Evolutionary conservation across 345 rosid species (phyloP).

Genomic region (Hibiscus mutabilis): DNA sequence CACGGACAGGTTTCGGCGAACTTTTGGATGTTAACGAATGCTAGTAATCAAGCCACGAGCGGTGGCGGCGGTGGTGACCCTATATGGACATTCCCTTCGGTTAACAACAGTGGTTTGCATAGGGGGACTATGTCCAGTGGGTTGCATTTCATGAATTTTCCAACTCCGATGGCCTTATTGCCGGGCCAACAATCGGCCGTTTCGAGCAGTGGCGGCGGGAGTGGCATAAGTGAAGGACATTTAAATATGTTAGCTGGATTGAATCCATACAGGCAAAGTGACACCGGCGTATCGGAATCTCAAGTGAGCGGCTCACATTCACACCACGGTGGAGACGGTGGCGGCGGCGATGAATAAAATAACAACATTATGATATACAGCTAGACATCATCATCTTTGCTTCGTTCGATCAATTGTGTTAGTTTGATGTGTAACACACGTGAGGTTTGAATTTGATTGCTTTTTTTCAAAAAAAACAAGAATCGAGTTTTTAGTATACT

Average conservation of each 20-base stretch:
- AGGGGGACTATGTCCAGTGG: slow-evolving; percentile 74
- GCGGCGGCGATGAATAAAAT: slow-evolving; percentile 48
- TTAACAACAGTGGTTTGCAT: slow-evolving; percentile 59
- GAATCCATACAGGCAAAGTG: slow-evolving; percentile 43
- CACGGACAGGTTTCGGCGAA: slow-evolving; percentile 71
- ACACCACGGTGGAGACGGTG: slow-evolving; percentile 33
- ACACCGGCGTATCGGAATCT: slow-evolving; percentile 41
- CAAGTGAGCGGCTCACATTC: slow-evolving; percentile 78
- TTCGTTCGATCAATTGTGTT: no score
- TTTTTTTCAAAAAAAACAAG: neutral
- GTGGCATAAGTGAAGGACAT: slow-evolving; percentile 43
- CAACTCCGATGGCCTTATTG: slow-evolving; percentile 70
- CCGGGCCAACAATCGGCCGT: slow-evolving; percentile 49
- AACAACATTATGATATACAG: no score
- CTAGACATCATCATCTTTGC: no score
- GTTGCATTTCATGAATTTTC: slow-evolving; percentile 89
- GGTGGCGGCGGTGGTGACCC: slow-evolving; percentile 32
- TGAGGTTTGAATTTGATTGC: slow-evolving; percentile 26
- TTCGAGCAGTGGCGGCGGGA: slow-evolving; percentile 17
- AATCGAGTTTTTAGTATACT: slow-evolving; percentile 44
- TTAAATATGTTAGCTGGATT: slow-evolving; percentile 65
- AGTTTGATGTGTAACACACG: no score
- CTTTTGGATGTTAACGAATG: slow-evolving; percentile 83
- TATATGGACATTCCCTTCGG: slow-evolving; percentile 77
- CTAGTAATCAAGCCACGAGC: slow-evolving; percentile 20